A percentile compares a stretch with the other conserved stretches of the same genome.
phyloP scores from a whole-genome alignment of 78 protist species.

The Dictyostelium purpureum region DNA sequence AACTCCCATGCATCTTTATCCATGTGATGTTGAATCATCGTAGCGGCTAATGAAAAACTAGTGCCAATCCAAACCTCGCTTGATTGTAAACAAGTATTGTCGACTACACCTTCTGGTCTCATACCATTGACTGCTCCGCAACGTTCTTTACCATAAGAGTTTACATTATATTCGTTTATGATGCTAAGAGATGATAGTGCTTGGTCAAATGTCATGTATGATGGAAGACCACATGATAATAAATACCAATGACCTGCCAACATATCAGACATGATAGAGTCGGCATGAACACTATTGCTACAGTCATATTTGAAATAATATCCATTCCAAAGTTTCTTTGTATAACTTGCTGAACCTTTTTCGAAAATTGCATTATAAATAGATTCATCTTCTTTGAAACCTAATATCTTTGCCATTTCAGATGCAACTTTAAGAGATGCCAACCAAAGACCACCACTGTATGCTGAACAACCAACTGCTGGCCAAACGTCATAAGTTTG shows the following conservation, averaged over 20 bases:
- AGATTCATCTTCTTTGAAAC: slow-evolving; percentile 56
- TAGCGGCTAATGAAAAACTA: slow-evolving; percentile 55
- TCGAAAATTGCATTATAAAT: slow-evolving; percentile 45
- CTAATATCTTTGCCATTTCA: slow-evolving; percentile 56
- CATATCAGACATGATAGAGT: slow-evolving; percentile 74
- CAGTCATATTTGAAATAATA: slow-evolving; percentile 70
- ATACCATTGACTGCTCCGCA: slow-evolving; percentile 85
- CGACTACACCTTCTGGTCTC: slow-evolving; percentile 64
- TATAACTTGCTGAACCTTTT: slow-evolving; percentile 31
- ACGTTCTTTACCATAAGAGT: slow-evolving; percentile 29
- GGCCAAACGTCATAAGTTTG: slow-evolving; percentile 85
- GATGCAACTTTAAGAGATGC: slow-evolving; percentile 42
- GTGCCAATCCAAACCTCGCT: slow-evolving; percentile 85
- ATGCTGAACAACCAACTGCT: slow-evolving; percentile 70
- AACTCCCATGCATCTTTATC: slow-evolving; percentile 53
- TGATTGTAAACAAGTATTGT: slow-evolving; percentile 75
- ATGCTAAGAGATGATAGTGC: slow-evolving; percentile 55
- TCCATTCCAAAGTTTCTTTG: slow-evolving; percentile 73
- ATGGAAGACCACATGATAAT: slow-evolving; percentile 23
- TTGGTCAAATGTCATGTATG: slow-evolving; percentile 67
- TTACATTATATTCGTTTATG: slow-evolving; percentile 71
- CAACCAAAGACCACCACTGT: slow-evolving; percentile 78
- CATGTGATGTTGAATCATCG: slow-evolving; percentile 65
- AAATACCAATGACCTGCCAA: slow-evolving; percentile 85
- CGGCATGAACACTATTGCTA: slow-evolving; percentile 9